A percentile compares a stretch with the other conserved stretches of the same genome.
Evolutionary conservation across 495 filamentous ascomycete genomes (phyloP).

Genomic region (Annulohypoxylon bovei): DNA sequence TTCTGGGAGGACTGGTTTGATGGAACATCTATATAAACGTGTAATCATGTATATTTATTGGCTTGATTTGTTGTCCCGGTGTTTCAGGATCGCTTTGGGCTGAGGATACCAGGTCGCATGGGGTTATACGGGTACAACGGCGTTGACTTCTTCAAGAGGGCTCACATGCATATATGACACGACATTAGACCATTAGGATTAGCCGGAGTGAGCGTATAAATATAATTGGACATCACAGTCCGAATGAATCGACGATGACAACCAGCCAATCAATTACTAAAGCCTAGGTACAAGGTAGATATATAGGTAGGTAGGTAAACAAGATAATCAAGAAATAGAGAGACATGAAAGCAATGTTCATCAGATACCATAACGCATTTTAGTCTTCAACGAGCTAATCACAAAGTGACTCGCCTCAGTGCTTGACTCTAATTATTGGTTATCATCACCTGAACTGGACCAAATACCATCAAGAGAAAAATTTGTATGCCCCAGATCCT

Average conservation of each 20-base stretch:
- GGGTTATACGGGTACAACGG: constrained; percentile 23
- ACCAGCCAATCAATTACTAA: no score
- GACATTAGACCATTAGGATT: constrained; percentile 3
- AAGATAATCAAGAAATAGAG: not conserved
- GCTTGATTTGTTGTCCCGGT: constrained; percentile 17
- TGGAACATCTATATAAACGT: constrained; percentile 10
- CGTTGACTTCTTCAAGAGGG: constrained; percentile 21
- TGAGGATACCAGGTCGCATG: constrained; percentile 40
- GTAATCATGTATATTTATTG: constrained; percentile 17
- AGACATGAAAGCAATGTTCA: constrained; percentile 60
- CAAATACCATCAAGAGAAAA: constrained; percentile 26
- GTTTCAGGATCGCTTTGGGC: constrained; percentile 33
- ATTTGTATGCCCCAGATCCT: constrained; percentile 71
- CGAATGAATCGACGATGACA: not conserved
- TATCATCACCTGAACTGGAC: constrained; percentile 90
- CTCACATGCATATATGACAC: constrained; percentile 31
- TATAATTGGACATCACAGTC: constrained; percentile 13
- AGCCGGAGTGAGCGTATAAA: constrained; percentile 11
- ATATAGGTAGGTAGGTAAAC: constrained; percentile 72
- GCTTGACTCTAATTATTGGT: constrained; percentile 99
- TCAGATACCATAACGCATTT: constrained; percentile 93
- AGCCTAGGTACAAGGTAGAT: no score
- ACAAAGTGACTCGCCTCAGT: constrained; percentile 79
- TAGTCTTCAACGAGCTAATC: constrained; percentile 66
- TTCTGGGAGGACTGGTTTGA: constrained; percentile 89